These are phyloP conservation scores for Cyamopsis tetragonoloba DNA, from an alignment of 306 rosid species.

Conservation along the genomic window DNA sequence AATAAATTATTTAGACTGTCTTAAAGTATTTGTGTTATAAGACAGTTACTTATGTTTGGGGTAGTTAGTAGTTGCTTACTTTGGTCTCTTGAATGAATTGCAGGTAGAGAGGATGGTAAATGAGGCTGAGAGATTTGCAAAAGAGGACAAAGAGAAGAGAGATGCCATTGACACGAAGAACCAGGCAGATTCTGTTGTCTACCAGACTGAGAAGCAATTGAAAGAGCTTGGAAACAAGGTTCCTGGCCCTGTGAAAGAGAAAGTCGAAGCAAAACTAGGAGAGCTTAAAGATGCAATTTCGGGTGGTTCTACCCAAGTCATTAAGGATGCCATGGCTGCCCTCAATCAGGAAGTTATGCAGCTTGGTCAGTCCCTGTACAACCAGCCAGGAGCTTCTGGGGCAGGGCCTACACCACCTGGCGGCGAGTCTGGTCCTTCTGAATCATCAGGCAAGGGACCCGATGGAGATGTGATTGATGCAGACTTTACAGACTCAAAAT, in stretches of 20 bases:
- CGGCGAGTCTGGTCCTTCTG: conserved; percentile 63
- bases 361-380: conserved; percentile 81
- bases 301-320: conserved; percentile 67
- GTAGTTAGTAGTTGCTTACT: not conserved
- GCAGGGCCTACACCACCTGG: conserved; percentile 60
- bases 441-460: conserved; percentile 57
- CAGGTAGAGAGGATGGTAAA: conserved; percentile 84
- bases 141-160: conserved; percentile 93
- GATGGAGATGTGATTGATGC: conserved; percentile 92
- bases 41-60: no score
- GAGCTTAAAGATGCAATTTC: conserved; percentile 82
- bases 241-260: conserved; percentile 82
- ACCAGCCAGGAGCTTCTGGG: conserved; percentile 74
- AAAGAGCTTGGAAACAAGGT: conserved; percentile 94
- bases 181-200: conserved; percentile 90
- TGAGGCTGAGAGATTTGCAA: conserved; percentile 73
- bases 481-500: conserved; percentile 74
- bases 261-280: conserved; percentile 80
- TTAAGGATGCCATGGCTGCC: conserved; percentile 87
- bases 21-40: no score
- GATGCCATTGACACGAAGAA: conserved; percentile 89
- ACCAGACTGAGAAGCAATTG: conserved; percentile 92
- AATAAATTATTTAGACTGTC: not conserved
- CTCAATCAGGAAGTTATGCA: conserved; percentile 98
- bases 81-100: conserved; percentile 1